Base-by-base conservation (phyloP, 768 basidiomycete species). In the Podaxis rugospora region DNA sequence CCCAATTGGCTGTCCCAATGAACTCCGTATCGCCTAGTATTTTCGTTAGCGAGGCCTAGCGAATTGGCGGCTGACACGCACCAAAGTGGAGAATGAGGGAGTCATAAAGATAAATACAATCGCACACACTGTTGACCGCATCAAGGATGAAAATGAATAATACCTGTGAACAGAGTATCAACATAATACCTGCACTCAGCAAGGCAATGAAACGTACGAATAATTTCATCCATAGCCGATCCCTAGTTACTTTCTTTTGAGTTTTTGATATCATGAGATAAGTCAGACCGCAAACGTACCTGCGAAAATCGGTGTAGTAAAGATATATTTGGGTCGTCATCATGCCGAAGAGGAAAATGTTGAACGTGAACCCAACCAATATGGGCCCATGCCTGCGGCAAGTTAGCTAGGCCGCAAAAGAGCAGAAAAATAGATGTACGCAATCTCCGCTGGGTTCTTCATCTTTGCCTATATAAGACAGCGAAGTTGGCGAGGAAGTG, bases 241-340 rank as follows among this genome's bases (percentile, higher is more conserved):
- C 83, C n/a, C 81, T 83, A 55, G 28, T 32, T 0, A 44, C 1
- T 7, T 44, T 18, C 9, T 14, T 18, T n/a, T 44, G 42, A 44
- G 18, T 44, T 7, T 44, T 18, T n/a, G 16, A 16, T n/a, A 44
- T 44, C 16, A 1, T 44, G 42, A 32, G 28, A 44, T 44, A 5
- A n/a, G 6, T n/a, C 4, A 44, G n/a, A 28, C 7, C 4, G 14
- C 13, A 62, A 39, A 74, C 82, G 4, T 14, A 69, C 70, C 61
- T 64, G 35, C 65, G 67, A 49, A 65, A 69, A 64, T 75, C 72
- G 47, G 72, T 74, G 66, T 74, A 79, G 66, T 85, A 84, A 10
- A 84, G 51, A 61, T 79, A 79, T 10, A 76, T 70, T 67, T 86
- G 78, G 0, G 76, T 77, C 53, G 79, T 75, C 76, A 81, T 81